A percentile compares a stretch with the other conserved stretches of the same genome.
Evolutionary conservation across 2,329 filamentous ascomycete species (phyloP).

Genomic region (Ceratocystis diversiconidia): DNA sequence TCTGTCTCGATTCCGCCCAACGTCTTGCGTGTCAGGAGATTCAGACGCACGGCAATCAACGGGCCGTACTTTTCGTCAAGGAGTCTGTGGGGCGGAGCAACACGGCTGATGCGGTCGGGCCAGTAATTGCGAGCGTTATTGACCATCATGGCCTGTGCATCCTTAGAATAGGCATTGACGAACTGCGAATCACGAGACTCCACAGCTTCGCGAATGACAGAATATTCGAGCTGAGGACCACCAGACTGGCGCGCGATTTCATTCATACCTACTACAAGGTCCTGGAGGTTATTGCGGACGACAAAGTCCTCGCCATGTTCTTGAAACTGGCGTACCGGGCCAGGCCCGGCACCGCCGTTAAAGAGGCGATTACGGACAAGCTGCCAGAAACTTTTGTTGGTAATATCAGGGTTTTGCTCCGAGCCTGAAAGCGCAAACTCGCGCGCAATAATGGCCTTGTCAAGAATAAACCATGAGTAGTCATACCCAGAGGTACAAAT

Average conservation of each 20-base stretch:
- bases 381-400: conserved; percentile 41
- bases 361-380: conserved; percentile 37
- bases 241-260: conserved; percentile 33
- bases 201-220: conserved; percentile 32
- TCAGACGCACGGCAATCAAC: conserved; percentile 45
- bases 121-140: conserved; percentile 42
- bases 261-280: conserved; percentile 46
- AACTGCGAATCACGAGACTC: conserved; percentile 42
- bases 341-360: conserved; percentile 34
- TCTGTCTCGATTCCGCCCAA: conserved; percentile 47
- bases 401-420: conserved; percentile 49
- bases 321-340: conserved; percentile 43
- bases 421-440: conserved; percentile 49
- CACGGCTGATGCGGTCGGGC: conserved; percentile 37
- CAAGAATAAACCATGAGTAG: conserved; percentile 49
- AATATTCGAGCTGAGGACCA: conserved; percentile 35
- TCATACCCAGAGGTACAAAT: conserved; percentile 48
- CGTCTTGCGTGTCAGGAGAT: conserved; percentile 46
- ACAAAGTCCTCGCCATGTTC: conserved; percentile 46
- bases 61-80: conserved; percentile 42
- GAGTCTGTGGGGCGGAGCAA: conserved; percentile 40
- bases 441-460: conserved; percentile 43
- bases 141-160: conserved; percentile 48
- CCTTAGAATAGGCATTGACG: conserved; percentile 42
- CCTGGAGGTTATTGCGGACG: conserved; percentile 40